phyloP scores from a whole-genome alignment of 1,284 basidiomycete species.

The Moesziomyces sp. region DNA sequence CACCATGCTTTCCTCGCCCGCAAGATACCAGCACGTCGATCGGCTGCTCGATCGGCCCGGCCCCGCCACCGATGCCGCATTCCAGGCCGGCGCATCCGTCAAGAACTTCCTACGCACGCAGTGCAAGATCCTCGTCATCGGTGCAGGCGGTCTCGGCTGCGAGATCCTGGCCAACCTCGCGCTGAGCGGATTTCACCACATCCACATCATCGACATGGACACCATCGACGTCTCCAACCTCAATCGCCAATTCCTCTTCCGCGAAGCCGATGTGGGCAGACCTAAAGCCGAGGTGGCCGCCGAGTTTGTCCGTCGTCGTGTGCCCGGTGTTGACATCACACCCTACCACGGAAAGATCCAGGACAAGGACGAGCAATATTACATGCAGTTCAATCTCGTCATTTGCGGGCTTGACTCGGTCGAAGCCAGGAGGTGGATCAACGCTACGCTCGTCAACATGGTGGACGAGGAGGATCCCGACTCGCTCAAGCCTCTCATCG shows the following conservation, averaged over 20 bases:
- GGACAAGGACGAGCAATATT: conserved; percentile 95
- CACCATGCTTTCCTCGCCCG: conserved; percentile 16
- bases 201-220: conserved; percentile 99
- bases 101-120: conserved; percentile 85
- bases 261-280: conserved; percentile 88
- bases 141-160: conserved; percentile 65
- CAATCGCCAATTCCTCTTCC: conserved; percentile 97
- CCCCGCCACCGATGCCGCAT: conserved; percentile 54
- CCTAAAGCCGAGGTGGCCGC: conserved; percentile 94
- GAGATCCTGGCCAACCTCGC: conserved; percentile 66
- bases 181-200: conserved; percentile 89
- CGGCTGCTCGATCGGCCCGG: conserved; percentile 83
- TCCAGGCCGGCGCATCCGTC: conserved; percentile 71
- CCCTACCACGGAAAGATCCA: conserved; percentile 98
- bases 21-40: conserved; percentile 59
- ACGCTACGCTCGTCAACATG: conserved; percentile 93
- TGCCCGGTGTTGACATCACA: conserved; percentile 91
- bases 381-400: conserved; percentile 94
- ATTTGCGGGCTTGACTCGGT: conserved; percentile 96
- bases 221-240: conserved; percentile 99
- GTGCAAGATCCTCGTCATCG: conserved; percentile 95
- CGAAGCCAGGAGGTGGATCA: conserved; percentile 93
- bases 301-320: conserved; percentile 83
- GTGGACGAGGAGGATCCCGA: conserved; percentile 85
- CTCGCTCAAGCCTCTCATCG: conserved; percentile 96